Evolutionary conservation across 495 filamentous ascomycete species (phyloP).

Genomic region (Lichina pygmaea): DNA sequence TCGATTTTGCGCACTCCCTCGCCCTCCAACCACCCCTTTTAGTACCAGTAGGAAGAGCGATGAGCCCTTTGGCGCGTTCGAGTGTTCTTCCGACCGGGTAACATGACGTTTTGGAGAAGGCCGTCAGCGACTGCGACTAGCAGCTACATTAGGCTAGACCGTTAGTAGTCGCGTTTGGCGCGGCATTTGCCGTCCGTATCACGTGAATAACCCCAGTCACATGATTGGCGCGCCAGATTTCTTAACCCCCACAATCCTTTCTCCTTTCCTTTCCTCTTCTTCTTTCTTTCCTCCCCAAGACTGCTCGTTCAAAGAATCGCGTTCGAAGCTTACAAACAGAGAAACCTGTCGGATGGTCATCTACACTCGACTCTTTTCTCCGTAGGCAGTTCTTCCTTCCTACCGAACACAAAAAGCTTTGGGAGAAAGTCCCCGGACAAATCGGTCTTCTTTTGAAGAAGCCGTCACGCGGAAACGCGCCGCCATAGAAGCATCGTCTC

Average conservation of each 20-base stretch:
- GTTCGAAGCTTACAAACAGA: slow-evolving; percentile 98
- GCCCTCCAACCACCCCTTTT: too few relatives aligned
- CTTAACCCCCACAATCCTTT: slow-evolving; percentile 2
- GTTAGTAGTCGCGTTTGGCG: too few relatives aligned
- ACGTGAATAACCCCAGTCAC: neutral
- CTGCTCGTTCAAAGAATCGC: slow-evolving; percentile 99
- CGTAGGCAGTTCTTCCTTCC: slow-evolving; percentile 6
- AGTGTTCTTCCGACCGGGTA: too few relatives aligned
- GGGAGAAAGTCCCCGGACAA: slow-evolving; percentile 99
- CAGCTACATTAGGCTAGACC: too few relatives aligned
- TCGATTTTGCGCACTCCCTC: too few relatives aligned
- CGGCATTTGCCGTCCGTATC: too few relatives aligned
- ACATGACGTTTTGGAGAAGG: too few relatives aligned
- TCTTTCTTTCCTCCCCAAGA: slow-evolving; percentile 17
- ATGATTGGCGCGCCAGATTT: slow-evolving; percentile 3
- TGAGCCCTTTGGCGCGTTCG: too few relatives aligned
- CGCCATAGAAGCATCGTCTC: slow-evolving; percentile 90
- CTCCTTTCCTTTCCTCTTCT: slow-evolving; percentile 8
- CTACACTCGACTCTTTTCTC: too few relatives aligned
- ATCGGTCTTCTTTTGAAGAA: slow-evolving; percentile 17
- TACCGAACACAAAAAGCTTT: slow-evolving; percentile 36
- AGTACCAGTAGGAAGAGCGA: too few relatives aligned
- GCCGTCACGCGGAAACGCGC: slow-evolving; percentile 77
- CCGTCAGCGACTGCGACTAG: too few relatives aligned
- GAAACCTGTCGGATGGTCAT: slow-evolving; percentile 9